Base-by-base conservation (phyloP, 2,329 filamentous ascomycete species). In the Aspergillus sp. region DNA sequence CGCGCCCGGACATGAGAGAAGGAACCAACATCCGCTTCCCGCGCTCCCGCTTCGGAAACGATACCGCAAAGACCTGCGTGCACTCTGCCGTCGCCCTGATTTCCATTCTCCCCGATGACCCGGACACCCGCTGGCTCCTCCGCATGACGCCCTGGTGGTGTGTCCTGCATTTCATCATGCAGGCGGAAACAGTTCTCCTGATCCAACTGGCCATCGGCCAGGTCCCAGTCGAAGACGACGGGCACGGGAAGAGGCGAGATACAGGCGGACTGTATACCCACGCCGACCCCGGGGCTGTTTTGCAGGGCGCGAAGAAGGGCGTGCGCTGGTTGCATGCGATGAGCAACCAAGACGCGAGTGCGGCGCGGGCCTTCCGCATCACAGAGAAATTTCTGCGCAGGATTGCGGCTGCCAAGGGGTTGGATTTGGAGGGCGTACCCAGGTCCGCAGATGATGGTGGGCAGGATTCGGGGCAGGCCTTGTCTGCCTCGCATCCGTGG, bases 101-200 rank as follows among this genome's bases (percentile, higher is more conserved):
- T 59, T 77, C 48, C 9, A 41, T 59, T 7, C 68, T 80, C 1
- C 77, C 78, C 2, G 68, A 76, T 17, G 60, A 72, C 23, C 72
- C 74, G 0, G 72, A 77, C 54, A 65, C 65, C 1, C 58, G 65
- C 17, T 76, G 74, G 58, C 62, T 80, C 4, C 70, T 73, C 23
- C 63, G 68, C 5, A 65, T 73, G 4, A 70, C 72, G 1, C 76
- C 76, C 3, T 80, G 78, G 79, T 80, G 77, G 76, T 75, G 70
- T 59, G 67, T 78, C 19, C 65, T 80, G 30, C 77, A 80, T 60
- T 76, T 76, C 49, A 62, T 80, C 17, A 77, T 80, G 65, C 79
- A 80, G 59, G 72, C 77, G 3, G 69, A 69, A 0, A 76, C 73
- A 9, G 68, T 81, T 17, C 66, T 81, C 22, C 69, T 80, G 46